Base-by-base conservation (phyloP, 345 rosid genomes). In the Eucalyptus sideroxylon region DNA sequence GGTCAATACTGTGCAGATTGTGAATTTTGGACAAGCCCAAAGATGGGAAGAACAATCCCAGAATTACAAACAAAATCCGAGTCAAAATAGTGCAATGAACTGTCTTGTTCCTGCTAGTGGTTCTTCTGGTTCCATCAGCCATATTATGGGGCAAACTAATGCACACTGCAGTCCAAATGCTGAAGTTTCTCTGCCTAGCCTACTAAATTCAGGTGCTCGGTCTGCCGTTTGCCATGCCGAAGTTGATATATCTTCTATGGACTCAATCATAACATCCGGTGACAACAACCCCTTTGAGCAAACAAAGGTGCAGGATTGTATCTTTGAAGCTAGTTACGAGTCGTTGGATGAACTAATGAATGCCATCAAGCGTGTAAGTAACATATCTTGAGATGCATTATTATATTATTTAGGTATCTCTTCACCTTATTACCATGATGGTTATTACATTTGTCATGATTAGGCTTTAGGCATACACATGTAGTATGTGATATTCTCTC, bases 311-410 rank as follows among this genome's bases (percentile, higher is more conserved):
- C 95, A 92, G n/a, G 93, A 93, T 91, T 91, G 92, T 62, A 91
- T 93, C 88, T 86, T 88, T 47, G 94, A 95, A 49, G 92, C 92
- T 44, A 92, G 90, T 88, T 93, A 93, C 7, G 97, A 94, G 24
- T 92, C 95, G 45, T 89, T 97, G 88, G 98, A 96, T 88, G 98
- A 95, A 86, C 92, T 98, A 37, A 91, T 95, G 97, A 92, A 90
- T 69, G 93, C 94, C 83, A 90, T 94, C 89, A 96, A 95, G 91
- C 94, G 93, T 96, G 99, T 97, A 93, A 86, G 40, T 47, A 5
- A 17, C 37, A 19, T 50, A 30, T 49, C 42, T 17, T 19, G 24
- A 86, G 56, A 17, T 31, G 45, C 56, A 50, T 86, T 51, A n/a
- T 40, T 51, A n/a, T 51, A n/a, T 40, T 51, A n/a, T 51, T 51